These are phyloP conservation scores for Chlorella sp. DNA, from an alignment of 139 green algal species.

Conservation along the genomic window DNA sequence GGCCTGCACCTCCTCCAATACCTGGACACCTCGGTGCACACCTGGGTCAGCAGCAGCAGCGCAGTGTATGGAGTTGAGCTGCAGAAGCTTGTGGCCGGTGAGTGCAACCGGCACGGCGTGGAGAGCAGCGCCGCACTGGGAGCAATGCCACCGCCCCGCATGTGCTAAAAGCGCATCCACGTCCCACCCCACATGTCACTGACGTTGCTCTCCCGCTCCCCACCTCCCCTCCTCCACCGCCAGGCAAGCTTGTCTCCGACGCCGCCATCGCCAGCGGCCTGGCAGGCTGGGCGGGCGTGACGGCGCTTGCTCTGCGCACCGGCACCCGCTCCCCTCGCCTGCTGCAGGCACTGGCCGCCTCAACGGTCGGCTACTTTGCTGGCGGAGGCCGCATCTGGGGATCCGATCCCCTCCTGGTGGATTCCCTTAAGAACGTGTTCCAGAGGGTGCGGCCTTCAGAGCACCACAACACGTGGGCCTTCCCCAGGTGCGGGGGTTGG, in stretches of 20 bases:
- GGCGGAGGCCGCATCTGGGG: constrained; percentile 24
- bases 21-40: neutral
- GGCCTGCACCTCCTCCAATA: neutral
- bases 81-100: neutral
- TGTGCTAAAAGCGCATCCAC: too few species aligned
- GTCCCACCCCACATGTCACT: neutral
- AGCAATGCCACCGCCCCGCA: too few species aligned
- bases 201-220: neutral
- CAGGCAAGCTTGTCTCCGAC: constrained; percentile 35
- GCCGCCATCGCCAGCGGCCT: constrained; percentile 1
- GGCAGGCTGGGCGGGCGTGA: constrained; percentile 17
- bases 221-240: neutral
- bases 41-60: neutral
- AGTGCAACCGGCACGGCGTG: neutral
- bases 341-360: neutral
- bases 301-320: neutral
- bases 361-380: neutral
- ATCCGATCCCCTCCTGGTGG: constrained; percentile 17
- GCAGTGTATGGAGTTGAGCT: neutral
- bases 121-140: too few species aligned
- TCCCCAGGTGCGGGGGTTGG: constrained; percentile 32
- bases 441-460: constrained; percentile 19
- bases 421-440: constrained; percentile 37
- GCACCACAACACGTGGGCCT: constrained; percentile 43
- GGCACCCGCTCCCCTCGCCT: neutral